These are phyloP conservation scores for Gossypium raimondii DNA, from an alignment of 345 rosid genomes.

Conservation along the genomic window DNA sequence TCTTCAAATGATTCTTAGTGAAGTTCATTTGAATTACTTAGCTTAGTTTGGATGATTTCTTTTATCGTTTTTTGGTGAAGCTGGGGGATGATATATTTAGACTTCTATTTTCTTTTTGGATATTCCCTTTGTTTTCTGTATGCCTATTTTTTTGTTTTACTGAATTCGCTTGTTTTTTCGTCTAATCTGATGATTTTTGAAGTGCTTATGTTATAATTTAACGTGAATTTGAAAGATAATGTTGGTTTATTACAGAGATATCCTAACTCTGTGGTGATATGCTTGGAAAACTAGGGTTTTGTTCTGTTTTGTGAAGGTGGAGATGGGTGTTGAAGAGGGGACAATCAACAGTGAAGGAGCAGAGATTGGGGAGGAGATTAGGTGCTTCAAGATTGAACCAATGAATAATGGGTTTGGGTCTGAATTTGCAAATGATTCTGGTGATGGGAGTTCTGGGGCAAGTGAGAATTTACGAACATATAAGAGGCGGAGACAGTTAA, in stretches of 20 bases:
- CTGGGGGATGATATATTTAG: background rate
- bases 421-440: conserved; percentile 31
- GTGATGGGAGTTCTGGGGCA: conserved; percentile 36
- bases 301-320: conserved; percentile 7
- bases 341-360: conserved; percentile 34
- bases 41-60: conserved; percentile 13
- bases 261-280: conserved; percentile 33
- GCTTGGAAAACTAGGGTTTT: conserved; percentile 16
- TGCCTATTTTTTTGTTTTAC: background rate
- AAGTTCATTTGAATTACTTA: conserved; percentile 11
- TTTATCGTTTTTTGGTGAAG: conserved; percentile 7
- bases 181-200: background rate
- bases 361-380: conserved; percentile 24
- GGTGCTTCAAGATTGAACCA: conserved; percentile 31
- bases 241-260: conserved; percentile 23
- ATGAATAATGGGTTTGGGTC: conserved; percentile 33
- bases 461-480: conserved; percentile 48
- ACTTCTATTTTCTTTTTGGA: background rate
- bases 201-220: conserved; percentile 15
- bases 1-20: background rate
- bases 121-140: background rate
- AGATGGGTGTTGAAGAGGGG: conserved; percentile 49
- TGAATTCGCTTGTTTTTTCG: background rate
- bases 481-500: conserved; percentile 62
- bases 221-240: conserved; percentile 10